Evolutionary conservation across 2,329 filamentous ascomycete species (phyloP).

Genomic region (Thielaviopsis musarum): DNA sequence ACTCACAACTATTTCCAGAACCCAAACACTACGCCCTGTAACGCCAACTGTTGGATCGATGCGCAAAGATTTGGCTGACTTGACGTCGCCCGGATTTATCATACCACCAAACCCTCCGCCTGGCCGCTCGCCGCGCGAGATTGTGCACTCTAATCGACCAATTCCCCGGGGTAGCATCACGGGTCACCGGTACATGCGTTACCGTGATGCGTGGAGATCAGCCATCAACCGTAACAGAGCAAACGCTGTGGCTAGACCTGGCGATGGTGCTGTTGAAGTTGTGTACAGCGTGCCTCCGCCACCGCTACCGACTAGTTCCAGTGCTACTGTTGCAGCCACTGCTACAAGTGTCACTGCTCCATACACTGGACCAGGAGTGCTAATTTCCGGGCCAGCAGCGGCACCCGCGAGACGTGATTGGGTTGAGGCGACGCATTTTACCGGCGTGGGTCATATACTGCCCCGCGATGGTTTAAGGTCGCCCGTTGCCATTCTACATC

Average conservation of each 20-base stretch:
- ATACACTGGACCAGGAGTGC: too few species aligned
- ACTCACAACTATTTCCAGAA: neutral
- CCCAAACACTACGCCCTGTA: neutral
- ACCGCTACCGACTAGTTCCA: neutral
- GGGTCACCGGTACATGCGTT: neutral
- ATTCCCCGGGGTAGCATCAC: neutral
- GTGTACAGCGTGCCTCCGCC: neutral
- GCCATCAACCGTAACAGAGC: constrained; percentile 1
- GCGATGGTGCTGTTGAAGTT: neutral
- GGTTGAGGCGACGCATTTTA: too few species aligned
- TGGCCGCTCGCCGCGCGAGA: neutral
- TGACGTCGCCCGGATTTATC: neutral
- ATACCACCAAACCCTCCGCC: too few species aligned
- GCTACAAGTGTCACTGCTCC: neutral
- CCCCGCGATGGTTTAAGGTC: neutral
- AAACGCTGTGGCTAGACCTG: neutral
- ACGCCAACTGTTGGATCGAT: neutral
- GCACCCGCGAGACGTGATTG: too few species aligned
- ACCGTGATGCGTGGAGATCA: constrained; percentile 1
- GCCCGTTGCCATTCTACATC: neutral
- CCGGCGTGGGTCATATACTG: neutral
- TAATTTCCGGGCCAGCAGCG: too few species aligned
- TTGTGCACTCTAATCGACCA: neutral
- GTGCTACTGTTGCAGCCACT: neutral
- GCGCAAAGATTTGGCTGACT: neutral